These are phyloP conservation scores for Thraustotheca clavata DNA, from an alignment of 352 stramenopile genomes.

Conservation along the genomic window DNA sequence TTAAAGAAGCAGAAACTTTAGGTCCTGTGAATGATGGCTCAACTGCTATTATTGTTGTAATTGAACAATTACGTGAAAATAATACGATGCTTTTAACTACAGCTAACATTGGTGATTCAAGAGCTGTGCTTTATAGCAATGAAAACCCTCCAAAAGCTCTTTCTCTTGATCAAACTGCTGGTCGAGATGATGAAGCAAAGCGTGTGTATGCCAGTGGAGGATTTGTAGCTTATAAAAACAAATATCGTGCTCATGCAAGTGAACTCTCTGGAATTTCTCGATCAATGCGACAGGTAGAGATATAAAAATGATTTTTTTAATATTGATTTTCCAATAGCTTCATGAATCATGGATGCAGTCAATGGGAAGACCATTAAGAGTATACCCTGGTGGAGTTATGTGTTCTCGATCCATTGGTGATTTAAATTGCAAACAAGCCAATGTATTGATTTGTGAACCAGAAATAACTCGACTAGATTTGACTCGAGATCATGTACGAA, in stretches of 20 bases:
- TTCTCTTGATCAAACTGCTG: slow-evolving; percentile 4
- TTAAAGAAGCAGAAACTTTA: not conserved
- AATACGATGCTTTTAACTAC: not conserved
- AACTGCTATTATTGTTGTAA: not conserved
- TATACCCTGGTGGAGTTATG: slow-evolving; percentile 13
- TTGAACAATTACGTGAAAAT: not conserved
- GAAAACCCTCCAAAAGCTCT: not conserved
- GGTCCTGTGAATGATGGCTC: not conserved
- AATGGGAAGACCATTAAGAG: not conserved
- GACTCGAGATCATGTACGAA: not conserved
- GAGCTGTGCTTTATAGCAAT: not conserved
- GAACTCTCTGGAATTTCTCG: not conserved
- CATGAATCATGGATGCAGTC: not conserved
- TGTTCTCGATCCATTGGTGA: slow-evolving; percentile 14
- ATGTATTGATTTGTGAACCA: slow-evolving; percentile 13
- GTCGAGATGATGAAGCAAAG: slow-evolving; percentile 3
- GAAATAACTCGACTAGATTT: not conserved
- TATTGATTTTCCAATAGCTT: not conserved
- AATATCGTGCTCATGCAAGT: not conserved
- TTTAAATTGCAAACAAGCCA: slow-evolving; percentile 17
- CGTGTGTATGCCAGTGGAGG: slow-evolving; percentile 12
- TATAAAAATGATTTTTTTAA: no score
- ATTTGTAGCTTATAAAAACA: slow-evolving; percentile 11
- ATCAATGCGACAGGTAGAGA: not conserved
- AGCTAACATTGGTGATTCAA: slow-evolving; percentile 16